Base-by-base conservation (phyloP, 306 rosid genomes). In the Aeschynomene evenia region DNA sequence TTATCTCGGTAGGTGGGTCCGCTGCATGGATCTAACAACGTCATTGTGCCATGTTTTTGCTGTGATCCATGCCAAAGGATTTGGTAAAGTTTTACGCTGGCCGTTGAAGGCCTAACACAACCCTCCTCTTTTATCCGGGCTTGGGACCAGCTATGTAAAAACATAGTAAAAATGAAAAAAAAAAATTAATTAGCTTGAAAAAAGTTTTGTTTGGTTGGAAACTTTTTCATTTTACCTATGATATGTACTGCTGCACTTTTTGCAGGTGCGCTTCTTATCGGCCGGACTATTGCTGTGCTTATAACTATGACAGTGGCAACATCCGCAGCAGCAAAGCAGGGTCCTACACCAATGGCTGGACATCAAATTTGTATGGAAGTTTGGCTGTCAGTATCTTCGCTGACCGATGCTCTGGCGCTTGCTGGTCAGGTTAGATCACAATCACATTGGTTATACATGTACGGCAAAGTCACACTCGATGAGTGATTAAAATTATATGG, bases 401-500 rank as follows among this genome's bases (percentile, higher is more conserved):
- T 86, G 46, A 88, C 83, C 10, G 95, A 88, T 82, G 89, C 91
- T 31, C 71, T 86, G 61, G 91, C 95, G 18, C 87, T 88, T 67
- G 87, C 99, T 82, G 96, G 91, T 69, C 98, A 93, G 96, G 98
- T 87, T 69, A 55, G 78, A 79, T 39, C 22, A n/a, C 34, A 66
- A 48, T 84, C 23, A 51, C 20, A 45, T 45, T 45, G 5, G n/a
- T 9, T 45, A n/a, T 45, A 45, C 51, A 45, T 45, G 9, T 5
- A n/a, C 15, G 51, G 59, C 71, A 29, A 68, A 34, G 34, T 61
- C 68, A 22, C 19, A 28, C 19, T 5, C 22, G 51, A 23, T 63
- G 29, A 56, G n/a, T 74, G 13, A 23, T 39, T 42, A 48, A 72
- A 54, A 40, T 57, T n/a, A 52, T 70, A 52, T 50, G 86, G 43